Conservation (phyloP, 2,329 filamentous ascomycete genomes). For the Fusarium anguioides region DNA sequence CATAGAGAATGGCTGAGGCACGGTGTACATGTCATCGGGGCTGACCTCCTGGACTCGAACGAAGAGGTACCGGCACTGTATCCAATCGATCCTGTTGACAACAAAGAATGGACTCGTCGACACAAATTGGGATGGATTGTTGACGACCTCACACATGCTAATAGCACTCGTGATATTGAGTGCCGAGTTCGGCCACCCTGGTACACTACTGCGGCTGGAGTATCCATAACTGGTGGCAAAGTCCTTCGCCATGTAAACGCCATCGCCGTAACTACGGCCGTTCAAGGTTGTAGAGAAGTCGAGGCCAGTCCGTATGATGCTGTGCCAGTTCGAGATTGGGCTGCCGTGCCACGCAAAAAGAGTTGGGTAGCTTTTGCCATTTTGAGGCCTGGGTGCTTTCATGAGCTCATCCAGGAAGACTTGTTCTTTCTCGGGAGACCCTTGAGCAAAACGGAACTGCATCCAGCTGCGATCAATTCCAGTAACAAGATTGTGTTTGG, state of each 20-base stretch:
- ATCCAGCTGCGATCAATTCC: slow-evolving; percentile 72
- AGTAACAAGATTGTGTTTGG: slow-evolving; percentile 58
- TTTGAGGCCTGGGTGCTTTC: slow-evolving; percentile 47
- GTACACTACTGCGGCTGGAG: not conserved
- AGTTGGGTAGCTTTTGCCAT: slow-evolving; percentile 66
- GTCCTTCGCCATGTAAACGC: slow-evolving; percentile 78
- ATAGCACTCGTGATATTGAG: slow-evolving; percentile 70
- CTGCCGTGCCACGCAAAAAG: slow-evolving; percentile 92
- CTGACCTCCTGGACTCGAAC: slow-evolving; percentile 49
- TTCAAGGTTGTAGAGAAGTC: slow-evolving; percentile 72
- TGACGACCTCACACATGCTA: slow-evolving; percentile 88
- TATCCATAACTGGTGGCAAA: slow-evolving; percentile 31
- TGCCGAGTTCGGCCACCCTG: slow-evolving; percentile 73
- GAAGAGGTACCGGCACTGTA: slow-evolving; percentile 88
- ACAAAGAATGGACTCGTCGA: slow-evolving; percentile 72
- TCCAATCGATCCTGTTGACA: slow-evolving; percentile 82
- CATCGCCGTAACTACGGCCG: slow-evolving; percentile 80
- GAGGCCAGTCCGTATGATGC: slow-evolving; percentile 84
- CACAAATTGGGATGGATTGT: slow-evolving; percentile 72
- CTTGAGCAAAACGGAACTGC: slow-evolving; percentile 90
- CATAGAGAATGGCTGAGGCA: too few species aligned
- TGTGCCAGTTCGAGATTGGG: slow-evolving; percentile 82
- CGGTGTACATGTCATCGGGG: too few species aligned
- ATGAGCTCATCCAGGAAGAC: slow-evolving; percentile 75
- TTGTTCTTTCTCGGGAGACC: slow-evolving; percentile 86